Conservation (phyloP, 768 basidiomycete species). For the Tylopilus intermedius region DNA sequence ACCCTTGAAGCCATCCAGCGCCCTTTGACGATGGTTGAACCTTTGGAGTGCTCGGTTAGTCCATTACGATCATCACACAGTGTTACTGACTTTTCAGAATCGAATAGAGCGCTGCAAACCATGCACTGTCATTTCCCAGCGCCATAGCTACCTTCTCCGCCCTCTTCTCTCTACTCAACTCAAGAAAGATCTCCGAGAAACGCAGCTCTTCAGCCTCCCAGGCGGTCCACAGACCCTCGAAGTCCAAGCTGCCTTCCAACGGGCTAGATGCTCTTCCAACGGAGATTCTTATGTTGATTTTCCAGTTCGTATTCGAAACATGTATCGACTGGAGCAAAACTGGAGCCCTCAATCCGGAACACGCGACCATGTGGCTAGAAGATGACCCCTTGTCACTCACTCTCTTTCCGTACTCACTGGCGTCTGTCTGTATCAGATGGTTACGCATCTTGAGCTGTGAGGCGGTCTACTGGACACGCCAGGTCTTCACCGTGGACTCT, state of each 20-base stretch:
- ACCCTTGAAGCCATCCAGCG: too few relatives aligned
- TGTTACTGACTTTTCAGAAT: not conserved
- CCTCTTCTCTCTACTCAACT: not conserved
- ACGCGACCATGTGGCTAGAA: constrained; percentile 4
- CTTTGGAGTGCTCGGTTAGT: not conserved
- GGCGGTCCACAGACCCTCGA: not conserved
- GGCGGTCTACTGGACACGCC: constrained; percentile 18
- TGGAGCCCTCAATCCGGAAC: not conserved
- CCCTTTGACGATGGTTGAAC: not conserved
- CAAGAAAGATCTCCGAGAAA: not conserved
- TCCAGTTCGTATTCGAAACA: constrained; percentile 1
- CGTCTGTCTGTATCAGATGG: constrained; percentile 18
- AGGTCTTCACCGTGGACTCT: constrained; percentile 15
- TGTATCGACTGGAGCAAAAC: not conserved
- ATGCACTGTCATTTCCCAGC: not conserved
- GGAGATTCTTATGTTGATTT: constrained; percentile 7
- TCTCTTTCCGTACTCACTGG: constrained; percentile 7
- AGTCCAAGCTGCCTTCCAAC: not conserved
- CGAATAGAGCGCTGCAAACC: not conserved
- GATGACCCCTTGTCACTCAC: constrained; percentile 7
- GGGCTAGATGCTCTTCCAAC: not conserved
- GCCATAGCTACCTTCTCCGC: not conserved
- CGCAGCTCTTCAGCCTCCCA: not conserved
- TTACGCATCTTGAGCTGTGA: constrained; percentile 8
- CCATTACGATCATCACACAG: too few relatives aligned